Evolutionary conservation across 768 basidiomycete species (phyloP).

Genomic region (Hygrophorus pudorinus): DNA sequence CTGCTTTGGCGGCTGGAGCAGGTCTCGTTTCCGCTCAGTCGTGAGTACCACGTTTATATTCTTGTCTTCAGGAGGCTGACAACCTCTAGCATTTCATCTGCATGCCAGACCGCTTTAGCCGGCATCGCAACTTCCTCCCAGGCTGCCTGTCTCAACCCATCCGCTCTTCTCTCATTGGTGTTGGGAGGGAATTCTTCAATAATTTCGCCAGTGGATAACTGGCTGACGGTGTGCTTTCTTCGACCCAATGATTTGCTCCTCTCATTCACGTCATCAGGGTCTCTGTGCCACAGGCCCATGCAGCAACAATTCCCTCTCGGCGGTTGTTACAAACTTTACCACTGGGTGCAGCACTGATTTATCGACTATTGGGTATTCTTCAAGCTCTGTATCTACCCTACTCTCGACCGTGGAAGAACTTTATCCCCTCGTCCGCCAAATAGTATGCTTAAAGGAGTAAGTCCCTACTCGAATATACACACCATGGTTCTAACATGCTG

Average conservation of each 20-base stretch:
- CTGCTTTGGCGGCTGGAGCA: neutral
- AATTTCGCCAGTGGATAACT: slow-evolving; percentile 41
- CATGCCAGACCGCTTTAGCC: slow-evolving; percentile 40
- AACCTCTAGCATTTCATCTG: slow-evolving; percentile 29
- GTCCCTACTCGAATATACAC: slow-evolving; percentile 15
- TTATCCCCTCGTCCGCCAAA: slow-evolving; percentile 48
- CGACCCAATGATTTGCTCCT: too few species aligned
- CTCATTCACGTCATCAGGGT: neutral
- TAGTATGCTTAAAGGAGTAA: slow-evolving; percentile 59
- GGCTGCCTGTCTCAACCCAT: slow-evolving; percentile 41
- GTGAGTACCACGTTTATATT: neutral
- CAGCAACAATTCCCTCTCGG: slow-evolving; percentile 47
- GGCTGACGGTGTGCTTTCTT: slow-evolving; percentile 35
- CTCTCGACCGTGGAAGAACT: slow-evolving; percentile 33
- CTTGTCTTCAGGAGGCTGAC: slow-evolving; percentile 6
- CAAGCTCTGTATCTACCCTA: slow-evolving; percentile 15
- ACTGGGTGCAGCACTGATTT: slow-evolving; percentile 35
- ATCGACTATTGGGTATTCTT: slow-evolving; percentile 17
- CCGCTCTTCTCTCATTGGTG: slow-evolving; percentile 32
- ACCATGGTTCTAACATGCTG: neutral
- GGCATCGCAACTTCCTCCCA: slow-evolving; percentile 33
- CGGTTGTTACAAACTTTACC: slow-evolving; percentile 44
- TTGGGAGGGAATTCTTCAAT: slow-evolving; percentile 28
- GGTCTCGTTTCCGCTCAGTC: neutral
- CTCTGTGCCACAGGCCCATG: slow-evolving; percentile 44